Evolutionary conservation across 2,329 filamentous ascomycete genomes (phyloP).

Genomic region (Ascochyta lentis): DNA sequence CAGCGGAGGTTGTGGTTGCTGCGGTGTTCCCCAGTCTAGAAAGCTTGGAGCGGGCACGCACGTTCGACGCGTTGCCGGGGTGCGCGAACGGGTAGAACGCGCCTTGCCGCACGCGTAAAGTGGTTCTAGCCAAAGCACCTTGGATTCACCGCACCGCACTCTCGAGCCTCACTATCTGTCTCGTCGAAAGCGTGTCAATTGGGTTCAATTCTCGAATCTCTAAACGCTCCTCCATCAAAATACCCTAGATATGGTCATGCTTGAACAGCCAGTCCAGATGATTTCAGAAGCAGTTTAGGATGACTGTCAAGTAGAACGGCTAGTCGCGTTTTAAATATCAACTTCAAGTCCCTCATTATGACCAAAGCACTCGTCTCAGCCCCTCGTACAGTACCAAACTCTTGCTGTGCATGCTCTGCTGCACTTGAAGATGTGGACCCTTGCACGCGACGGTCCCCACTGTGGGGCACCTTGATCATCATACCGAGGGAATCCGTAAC

Average conservation of each 20-base stretch:
- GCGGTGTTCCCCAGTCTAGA: conserved; percentile 5
- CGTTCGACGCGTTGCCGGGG: conserved; percentile 18
- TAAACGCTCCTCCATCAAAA: too few species aligned
- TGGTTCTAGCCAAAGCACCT: conserved; percentile 1
- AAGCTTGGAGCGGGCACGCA: conserved; percentile 14
- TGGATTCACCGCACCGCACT: not conserved
- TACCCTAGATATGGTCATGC: too few species aligned
- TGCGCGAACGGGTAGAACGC: conserved; percentile 4
- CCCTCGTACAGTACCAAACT: too few species aligned
- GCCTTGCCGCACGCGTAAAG: conserved; percentile 21
- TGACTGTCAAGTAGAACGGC: too few species aligned
- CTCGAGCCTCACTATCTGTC: too few species aligned
- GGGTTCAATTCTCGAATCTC: not conserved
- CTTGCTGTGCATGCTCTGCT: not conserved
- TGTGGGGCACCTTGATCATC: conserved; percentile 18
- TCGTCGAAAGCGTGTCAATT: not conserved
- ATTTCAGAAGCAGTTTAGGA: too few species aligned
- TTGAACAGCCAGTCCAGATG: too few species aligned
- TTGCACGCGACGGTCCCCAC: conserved; percentile 13
- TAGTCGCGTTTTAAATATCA: too few species aligned
- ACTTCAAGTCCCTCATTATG: too few species aligned
- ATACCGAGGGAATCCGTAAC: conserved; percentile 8
- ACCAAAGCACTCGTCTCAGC: too few species aligned
- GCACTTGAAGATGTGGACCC: conserved; percentile 2
- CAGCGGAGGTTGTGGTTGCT: conserved; percentile 22